These are phyloP conservation scores for Lindgomyces ingoldianus DNA, from an alignment of 495 filamentous ascomycete species.

Conservation along the genomic window DNA sequence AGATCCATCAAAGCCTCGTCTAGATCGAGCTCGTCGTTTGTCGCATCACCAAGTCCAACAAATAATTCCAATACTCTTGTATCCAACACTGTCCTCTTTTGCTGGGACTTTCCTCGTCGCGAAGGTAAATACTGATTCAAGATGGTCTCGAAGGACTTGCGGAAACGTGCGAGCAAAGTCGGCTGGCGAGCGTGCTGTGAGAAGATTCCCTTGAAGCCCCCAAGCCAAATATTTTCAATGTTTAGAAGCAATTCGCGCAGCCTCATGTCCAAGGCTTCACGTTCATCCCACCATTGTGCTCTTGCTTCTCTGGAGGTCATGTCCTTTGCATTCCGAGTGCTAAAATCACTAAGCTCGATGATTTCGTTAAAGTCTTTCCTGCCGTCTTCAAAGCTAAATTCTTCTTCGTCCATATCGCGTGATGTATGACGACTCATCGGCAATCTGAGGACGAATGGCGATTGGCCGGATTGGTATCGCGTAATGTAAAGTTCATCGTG, in stretches of 20 bases:
- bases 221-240: conserved; percentile 91
- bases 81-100: conserved; percentile 65
- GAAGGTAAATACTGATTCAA: conserved; percentile 86
- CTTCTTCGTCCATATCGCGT: conserved; percentile 75
- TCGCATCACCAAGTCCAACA: conserved; percentile 75
- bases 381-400: conserved; percentile 79
- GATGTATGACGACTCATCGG: conserved; percentile 79
- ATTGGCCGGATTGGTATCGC: conserved; percentile 68
- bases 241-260: conserved; percentile 76
- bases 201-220: conserved; percentile 89
- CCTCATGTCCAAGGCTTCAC: conserved; percentile 74
- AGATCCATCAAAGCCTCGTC: conserved; percentile 87
- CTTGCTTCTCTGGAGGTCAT: conserved; percentile 63
- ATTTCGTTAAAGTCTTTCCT: conserved; percentile 78
- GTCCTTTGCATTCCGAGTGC: conserved; percentile 70
- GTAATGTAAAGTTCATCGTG: conserved; percentile 80
- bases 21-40: conserved; percentile 63
- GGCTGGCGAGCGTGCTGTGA: conserved; percentile 64
- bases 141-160: conserved; percentile 74
- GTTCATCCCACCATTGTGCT: conserved; percentile 83
- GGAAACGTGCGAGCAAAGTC: conserved; percentile 69
- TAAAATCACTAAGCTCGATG: conserved; percentile 74
- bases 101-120: conserved; percentile 56
- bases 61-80: conserved; percentile 82
- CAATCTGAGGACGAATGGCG: conserved; percentile 80